Base-by-base conservation (phyloP, 495 filamentous ascomycete genomes). In the Talaromyces nanjingensis region DNA sequence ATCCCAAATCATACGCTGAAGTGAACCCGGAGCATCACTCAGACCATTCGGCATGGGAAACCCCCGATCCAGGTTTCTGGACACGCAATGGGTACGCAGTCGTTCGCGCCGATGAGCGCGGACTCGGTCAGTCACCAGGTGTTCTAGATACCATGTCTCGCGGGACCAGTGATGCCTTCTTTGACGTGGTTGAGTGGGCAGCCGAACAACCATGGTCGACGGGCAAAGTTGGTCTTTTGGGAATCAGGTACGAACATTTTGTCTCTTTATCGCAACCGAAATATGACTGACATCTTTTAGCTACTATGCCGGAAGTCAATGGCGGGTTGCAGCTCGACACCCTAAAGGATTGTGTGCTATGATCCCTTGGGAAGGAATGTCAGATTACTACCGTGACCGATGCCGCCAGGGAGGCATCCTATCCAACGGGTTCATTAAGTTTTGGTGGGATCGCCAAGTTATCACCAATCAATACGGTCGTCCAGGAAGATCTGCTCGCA, bases 351-450 rank as follows among this genome's bases (percentile, higher is more conserved):
- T 89, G 22, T 71, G 81, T 0, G 81, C 79, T 47, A 87, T 88
- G 12, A 77, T 88, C 11, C 86, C 86, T 0, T 89, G 86, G 86
- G 86, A 89, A 67, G 86, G 86, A n/a, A 86, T 88, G 83, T 83
- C 81, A 0, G 86, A 89, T 64, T 87, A 85, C 62, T 89, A 88
- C 67, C 80, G 85, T 0, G 86, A 88, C 63, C 75, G 83, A 2
- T 86, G 82, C 69, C 76, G 84, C 4, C 87, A 89, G 63, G 87
- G 87, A 3, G 87, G 87, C 1, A 88, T 90, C 49, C 70, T 87
- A 29, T 86, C 83, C 0, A 83, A 87, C 67, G 71, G 71, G 2
- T 89, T 88, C 69, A 86, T 89, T 66, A 72, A 77, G 39, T 82
- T 85, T 63, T 88, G 86, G 86, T 88, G 86, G 86, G 76, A 86